Conservation (phyloP, 129 eudicot genomes). For the Pulicaria dysenterica region DNA sequence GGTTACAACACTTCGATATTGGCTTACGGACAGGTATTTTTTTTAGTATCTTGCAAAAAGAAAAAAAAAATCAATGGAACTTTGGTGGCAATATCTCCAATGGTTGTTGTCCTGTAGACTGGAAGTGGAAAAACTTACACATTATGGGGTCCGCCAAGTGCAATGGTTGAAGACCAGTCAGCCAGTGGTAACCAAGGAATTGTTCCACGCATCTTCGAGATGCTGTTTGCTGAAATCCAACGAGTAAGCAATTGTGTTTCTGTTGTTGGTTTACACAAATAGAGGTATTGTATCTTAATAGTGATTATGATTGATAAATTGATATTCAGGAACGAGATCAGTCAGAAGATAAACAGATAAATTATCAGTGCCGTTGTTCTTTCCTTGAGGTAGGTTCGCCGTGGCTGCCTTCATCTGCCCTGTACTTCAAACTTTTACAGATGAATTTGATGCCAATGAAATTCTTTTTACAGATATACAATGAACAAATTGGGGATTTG, state of each 20-base stretch:
- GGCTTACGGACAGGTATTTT: conserved; percentile 85
- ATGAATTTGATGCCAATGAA: background rate
- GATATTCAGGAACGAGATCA: conserved; percentile 60
- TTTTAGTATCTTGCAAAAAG: background rate
- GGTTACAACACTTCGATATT: conserved; percentile 88
- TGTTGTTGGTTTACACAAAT: conserved; percentile 19
- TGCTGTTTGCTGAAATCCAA: conserved; percentile 78
- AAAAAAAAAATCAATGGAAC: background rate
- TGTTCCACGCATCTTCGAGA: conserved; percentile 85
- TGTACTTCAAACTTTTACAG: conserved; percentile 7
- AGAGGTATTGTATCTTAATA: background rate
- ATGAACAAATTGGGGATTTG: conserved; percentile 87
- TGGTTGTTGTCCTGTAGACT: conserved; percentile 49
- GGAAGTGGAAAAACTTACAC: conserved; percentile 98
- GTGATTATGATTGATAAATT: conserved; percentile 3
- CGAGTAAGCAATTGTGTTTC: conserved; percentile 47
- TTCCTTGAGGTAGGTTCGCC: conserved; percentile 80
- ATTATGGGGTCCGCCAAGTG: conserved; percentile 97
- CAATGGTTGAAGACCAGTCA: conserved; percentile 81
- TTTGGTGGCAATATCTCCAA: conserved; percentile 6
- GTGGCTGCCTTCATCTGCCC: background rate
- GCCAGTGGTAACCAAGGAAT: conserved; percentile 68
- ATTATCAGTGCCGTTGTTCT: conserved; percentile 91
- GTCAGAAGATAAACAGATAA: conserved; percentile 64
- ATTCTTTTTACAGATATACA: conserved; percentile 60